A percentile compares a stretch with the other conserved stretches of the same genome.
Evolutionary conservation across 148 eudicot genomes (phyloP).

Genomic region (Camellia lanceoleosa): DNA sequence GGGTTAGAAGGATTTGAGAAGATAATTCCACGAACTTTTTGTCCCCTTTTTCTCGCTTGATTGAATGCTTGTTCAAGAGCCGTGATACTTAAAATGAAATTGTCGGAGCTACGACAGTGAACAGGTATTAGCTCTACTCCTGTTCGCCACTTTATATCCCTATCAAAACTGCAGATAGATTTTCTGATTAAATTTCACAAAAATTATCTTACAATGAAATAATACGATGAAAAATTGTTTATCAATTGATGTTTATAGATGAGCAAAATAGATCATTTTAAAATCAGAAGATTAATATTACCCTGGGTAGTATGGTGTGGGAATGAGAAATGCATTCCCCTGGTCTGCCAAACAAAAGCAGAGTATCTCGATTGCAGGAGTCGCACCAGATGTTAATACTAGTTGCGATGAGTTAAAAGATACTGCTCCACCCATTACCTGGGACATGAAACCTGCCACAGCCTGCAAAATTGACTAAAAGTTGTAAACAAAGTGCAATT

Average conservation of each 20-base stretch:
- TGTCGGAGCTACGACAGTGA: conserved; percentile 75
- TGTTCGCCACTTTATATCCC: conserved; percentile 68
- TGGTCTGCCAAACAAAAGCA: conserved; percentile 85
- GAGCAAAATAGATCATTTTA: neutral
- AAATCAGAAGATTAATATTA: conserved; percentile 25
- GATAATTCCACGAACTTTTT: conserved; percentile 65
- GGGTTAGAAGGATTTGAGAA: conserved; percentile 83
- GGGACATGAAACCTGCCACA: conserved; percentile 75
- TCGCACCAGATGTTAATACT: conserved; percentile 80
- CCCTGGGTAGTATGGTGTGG: conserved; percentile 96
- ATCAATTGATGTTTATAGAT: neutral
- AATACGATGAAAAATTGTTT: neutral
- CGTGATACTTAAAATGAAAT: conserved; percentile 53
- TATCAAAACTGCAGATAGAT: conserved; percentile 63
- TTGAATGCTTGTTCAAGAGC: conserved; percentile 73
- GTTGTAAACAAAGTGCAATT: neutral
- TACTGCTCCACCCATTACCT: conserved; percentile 50
- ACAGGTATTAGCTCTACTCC: conserved; percentile 79
- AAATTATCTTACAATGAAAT: neutral
- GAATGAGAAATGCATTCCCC: conserved; percentile 85
- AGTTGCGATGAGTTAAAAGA: conserved; percentile 69
- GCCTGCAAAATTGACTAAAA: conserved; percentile 43
- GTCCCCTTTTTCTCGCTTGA: conserved; percentile 75
- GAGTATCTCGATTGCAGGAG: conserved; percentile 90
- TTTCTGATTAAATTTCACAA: neutral